A percentile compares a stretch with the other conserved stretches of the same genome.
These are phyloP conservation scores for Adansonia rubrostipa DNA, from an alignment of 441 rosid species.

Conservation along the genomic window DNA sequence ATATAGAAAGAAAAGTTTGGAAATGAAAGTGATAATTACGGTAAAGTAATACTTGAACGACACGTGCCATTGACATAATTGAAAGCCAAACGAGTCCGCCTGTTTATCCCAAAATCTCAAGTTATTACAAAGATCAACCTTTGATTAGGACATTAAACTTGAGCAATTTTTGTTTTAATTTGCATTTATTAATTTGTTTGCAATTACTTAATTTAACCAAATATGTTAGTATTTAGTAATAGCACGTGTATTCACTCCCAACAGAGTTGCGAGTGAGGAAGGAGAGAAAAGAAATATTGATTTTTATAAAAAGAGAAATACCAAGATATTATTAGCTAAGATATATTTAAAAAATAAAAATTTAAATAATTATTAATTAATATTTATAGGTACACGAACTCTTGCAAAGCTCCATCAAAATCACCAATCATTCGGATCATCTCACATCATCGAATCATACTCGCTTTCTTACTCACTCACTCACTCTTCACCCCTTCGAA, in stretches of 20 bases:
- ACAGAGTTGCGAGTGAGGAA: background rate
- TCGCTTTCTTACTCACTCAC: background rate
- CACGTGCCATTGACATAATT: background rate
- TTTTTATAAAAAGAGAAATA: background rate
- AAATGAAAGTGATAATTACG: background rate
- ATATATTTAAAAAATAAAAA: too few relatives aligned
- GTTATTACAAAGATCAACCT: background rate
- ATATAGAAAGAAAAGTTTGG: too few relatives aligned
- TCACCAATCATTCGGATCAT: slow-evolving; percentile 19
- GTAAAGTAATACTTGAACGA: background rate
- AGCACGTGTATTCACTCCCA: background rate
- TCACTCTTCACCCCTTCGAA: slow-evolving; percentile 1
- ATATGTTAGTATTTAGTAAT: background rate
- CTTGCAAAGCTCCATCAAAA: slow-evolving; percentile 2
- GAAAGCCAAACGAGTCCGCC: background rate
- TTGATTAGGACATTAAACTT: slow-evolving; percentile 10
- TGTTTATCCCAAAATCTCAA: background rate
- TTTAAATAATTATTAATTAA: too few relatives aligned
- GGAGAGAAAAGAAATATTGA: background rate
- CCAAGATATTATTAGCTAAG: too few relatives aligned
- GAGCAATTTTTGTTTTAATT: background rate
- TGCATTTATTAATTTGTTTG: background rate
- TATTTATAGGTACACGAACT: too few relatives aligned
- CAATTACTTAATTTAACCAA: background rate
- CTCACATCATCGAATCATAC: background rate